Conservation (phyloP, 148 eudicot genomes). For the Rhododendron ferrugineum region DNA sequence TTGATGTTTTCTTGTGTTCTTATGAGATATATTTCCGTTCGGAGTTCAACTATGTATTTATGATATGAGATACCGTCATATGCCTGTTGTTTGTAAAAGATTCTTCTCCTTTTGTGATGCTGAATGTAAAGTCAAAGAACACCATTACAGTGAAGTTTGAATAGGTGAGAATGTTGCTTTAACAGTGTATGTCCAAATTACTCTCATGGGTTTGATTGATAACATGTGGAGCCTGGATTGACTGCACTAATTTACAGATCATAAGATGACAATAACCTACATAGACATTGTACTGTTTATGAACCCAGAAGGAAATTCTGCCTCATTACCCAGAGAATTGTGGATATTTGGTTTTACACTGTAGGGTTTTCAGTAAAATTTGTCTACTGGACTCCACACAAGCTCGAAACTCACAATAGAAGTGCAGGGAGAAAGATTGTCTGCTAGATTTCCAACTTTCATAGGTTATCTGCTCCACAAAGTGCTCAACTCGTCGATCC, state of each 20-base stretch:
- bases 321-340: background rate
- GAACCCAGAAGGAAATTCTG: background rate
- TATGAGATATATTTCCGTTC: background rate
- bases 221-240: background rate
- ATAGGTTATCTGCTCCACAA: background rate
- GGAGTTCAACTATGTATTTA: background rate
- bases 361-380: no score
- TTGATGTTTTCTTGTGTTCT: conserved; percentile 2
- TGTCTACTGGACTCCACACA: background rate
- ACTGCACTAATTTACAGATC: background rate
- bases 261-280: background rate
- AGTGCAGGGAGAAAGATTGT: no score
- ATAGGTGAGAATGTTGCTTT: background rate
- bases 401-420: no score
- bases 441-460: background rate
- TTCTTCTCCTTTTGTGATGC: conserved; percentile 1
- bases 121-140: conserved; percentile 2
- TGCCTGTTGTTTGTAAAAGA: background rate
- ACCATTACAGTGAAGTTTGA: conserved; percentile 12
- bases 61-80: background rate
- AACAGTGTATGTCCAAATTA: background rate
- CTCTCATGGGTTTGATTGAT: background rate
- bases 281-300: background rate
- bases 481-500: background rate
- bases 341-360: background rate